Evolutionary conservation across 768 basidiomycete species (phyloP), one percentile per base, ranked within the genome.

Genomic region (Amanita brunnescens): DNA sequence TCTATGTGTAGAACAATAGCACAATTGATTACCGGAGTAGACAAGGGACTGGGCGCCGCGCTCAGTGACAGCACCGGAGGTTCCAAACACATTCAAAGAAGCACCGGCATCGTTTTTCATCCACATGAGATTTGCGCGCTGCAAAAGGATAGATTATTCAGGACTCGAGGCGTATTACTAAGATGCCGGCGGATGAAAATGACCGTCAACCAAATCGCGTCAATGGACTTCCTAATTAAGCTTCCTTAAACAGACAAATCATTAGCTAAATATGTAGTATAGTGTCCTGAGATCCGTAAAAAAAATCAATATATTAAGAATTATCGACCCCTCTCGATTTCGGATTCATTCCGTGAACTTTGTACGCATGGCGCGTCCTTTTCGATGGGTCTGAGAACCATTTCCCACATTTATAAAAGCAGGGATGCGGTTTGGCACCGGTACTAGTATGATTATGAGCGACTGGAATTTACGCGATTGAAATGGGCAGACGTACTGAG

Each of bases 301-400:
- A n/a, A n/a, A n/a, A n/a, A n/a, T n/a, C n/a, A 35, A n/a, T 34
- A 34, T 34, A 34, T 16, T n/a, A 14, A 37, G n/a, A 6, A 26
- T 44, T 23, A 10, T 9, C 21, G 12, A 14, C 18, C 26, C 21
- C 10, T 48, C 49, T 35, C 18, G 39, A 16, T 24, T 50, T 41
- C 20, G 38, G 26, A 14, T 7, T 29, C 14, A 18, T 20, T 14
- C 10, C 38, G 26, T 84, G 81, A 16, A 61, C 65, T 9, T 72
- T 67, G 16, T 75, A 70, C 64, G 79, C 75, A 61, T 84, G 83
- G 33, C 79, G 69, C 56, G 81, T 80, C 39, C 81, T 68, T 47
- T 81, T 71, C 3, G 83, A 81, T 14, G 81, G 81, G 57, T 85
- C 83, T 48, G 77, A 81, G 69, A 83, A 85, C 12, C 65, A 63